These are phyloP conservation scores for Herpetomonas tarakana DNA, from an alignment of 208 protist species.

Conservation along the genomic window DNA sequence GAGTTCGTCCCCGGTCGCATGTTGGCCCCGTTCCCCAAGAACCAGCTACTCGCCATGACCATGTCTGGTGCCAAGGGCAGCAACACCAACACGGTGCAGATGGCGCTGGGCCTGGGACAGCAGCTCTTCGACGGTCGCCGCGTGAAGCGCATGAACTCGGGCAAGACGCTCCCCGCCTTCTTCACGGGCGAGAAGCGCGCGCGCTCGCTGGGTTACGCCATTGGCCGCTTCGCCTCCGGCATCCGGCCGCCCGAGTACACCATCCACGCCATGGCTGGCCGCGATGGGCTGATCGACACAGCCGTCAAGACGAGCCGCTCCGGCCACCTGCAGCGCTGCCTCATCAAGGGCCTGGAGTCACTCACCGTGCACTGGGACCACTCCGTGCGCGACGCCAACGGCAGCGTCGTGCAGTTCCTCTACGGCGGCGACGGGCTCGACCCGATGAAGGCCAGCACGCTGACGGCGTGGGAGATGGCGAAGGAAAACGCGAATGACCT, in stretches of 20 bases:
- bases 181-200: conserved; percentile 70
- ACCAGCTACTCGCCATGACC: conserved; percentile 99
- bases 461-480: conserved; percentile 92
- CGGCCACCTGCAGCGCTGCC: conserved; percentile 98
- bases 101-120: conserved; percentile 95
- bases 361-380: conserved; percentile 94
- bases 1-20: conserved; percentile 88
- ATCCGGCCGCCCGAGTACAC: conserved; percentile 99
- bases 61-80: conserved; percentile 98
- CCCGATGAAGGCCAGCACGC: conserved; percentile 91
- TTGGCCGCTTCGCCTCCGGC: conserved; percentile 98
- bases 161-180: conserved; percentile 96
- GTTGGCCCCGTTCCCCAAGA: conserved; percentile 95
- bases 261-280: conserved; percentile 99
- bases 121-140: conserved; percentile 98
- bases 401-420: conserved; percentile 95
- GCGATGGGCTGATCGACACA: conserved; percentile 99
- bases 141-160: conserved; percentile 95
- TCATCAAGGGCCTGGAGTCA: conserved; percentile 97
- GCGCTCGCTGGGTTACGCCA: conserved; percentile 88
- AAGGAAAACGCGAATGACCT: conserved; percentile 82
- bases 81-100: conserved; percentile 98
- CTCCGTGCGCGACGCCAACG: conserved; percentile 94
- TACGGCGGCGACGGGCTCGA: conserved; percentile 99
- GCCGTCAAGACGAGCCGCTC: conserved; percentile 99